Evolutionary conservation across 306 rosid genomes (phyloP), one percentile per base, ranked within the genome.

Genomic region (Argentina anserina): DNA sequence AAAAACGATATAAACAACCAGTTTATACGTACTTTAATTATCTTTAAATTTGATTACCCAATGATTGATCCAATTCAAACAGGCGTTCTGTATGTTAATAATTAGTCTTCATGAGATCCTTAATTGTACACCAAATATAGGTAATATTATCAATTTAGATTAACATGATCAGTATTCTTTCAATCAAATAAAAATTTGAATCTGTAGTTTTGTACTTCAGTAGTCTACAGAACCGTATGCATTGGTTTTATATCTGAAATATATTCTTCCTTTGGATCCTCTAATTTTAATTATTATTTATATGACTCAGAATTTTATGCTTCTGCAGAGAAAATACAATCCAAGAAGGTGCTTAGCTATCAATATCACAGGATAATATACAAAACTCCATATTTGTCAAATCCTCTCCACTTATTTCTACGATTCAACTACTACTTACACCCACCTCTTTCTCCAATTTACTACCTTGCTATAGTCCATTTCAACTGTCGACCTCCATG

Each of bases 391-490:
- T 47, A 20, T 33, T 33, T 33, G 31, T 49, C 33, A 31, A 69
- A 49, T 33, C 31, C 25, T 33, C 61, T 69, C 28, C 60, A 11
- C 39, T 15, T 31, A 7, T 69, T 31, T 46, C 58, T 33, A 12
- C 20, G 7, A 65, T n/a, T 39, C 12, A 61, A 34, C 66, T 17
- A 61, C 66, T 58, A 58, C 64, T 53, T 52, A 21, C 55, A 18
- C 1, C 18, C 20, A 17, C 28, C 72, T 28, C 28, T 67, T 67
- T 45, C 58, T 18, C 58, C 41, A 55, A 55, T 3, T 3, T 17
- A 43, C 37, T 15, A 67, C 56, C 41, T 46, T 18, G 73, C 49
- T 41, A 12, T 65, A 65, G 43, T 39, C 69, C 33, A 65, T 39
- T 23, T 4, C 20, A n/a, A 11, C 20, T 65, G 37, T 25, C 34